Evolutionary conservation across 1,139 yeast genomes (phyloP).

Genomic region (Suzukiozyma palmioleophila): DNA sequence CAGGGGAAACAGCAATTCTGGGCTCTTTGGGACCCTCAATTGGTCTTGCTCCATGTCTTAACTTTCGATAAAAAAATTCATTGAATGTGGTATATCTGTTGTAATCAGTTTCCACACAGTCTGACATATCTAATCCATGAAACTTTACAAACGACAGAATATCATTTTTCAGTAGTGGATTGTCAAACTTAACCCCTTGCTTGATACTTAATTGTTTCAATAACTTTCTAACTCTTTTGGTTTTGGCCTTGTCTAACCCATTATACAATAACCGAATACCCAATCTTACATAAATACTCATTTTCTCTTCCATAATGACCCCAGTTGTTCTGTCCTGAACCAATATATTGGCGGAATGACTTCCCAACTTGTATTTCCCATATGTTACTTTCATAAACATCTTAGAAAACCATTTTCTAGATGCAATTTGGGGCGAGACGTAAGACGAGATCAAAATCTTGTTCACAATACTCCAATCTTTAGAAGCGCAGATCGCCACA

Average conservation of each 20-base stretch:
- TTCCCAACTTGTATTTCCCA: constrained; percentile 81
- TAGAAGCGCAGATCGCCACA: constrained; percentile 80
- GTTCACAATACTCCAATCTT: constrained; percentile 69
- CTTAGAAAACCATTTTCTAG: constrained; percentile 85
- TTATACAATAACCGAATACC: constrained; percentile 84
- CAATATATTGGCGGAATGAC: constrained; percentile 83
- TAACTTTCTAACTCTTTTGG: constrained; percentile 51
- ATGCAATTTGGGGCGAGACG: constrained; percentile 78
- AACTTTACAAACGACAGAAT: constrained; percentile 78
- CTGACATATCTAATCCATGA: constrained; percentile 69
- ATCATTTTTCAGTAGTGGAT: constrained; percentile 57
- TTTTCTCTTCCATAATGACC: constrained; percentile 82
- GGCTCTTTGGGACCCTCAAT: constrained; percentile 53
- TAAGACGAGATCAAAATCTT: constrained; percentile 64
- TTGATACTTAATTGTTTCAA: constrained; percentile 64
- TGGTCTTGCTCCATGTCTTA: constrained; percentile 68
- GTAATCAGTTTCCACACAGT: constrained; percentile 53
- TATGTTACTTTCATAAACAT: constrained; percentile 78
- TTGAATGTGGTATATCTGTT: constrained; percentile 66
- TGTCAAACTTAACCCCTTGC: constrained; percentile 83
- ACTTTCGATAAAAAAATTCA: constrained; percentile 79
- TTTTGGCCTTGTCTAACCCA: constrained; percentile 57
- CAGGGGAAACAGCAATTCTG: constrained; percentile 67
- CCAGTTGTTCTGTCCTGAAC: constrained; percentile 93
- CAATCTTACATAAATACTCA: constrained; percentile 81